Percentiles rank a stretch among this genome's conserved stretches.
These are phyloP conservation scores for Brasilioporus rufonigricans DNA, from an alignment of 768 basidiomycete species.

Conservation along the genomic window DNA sequence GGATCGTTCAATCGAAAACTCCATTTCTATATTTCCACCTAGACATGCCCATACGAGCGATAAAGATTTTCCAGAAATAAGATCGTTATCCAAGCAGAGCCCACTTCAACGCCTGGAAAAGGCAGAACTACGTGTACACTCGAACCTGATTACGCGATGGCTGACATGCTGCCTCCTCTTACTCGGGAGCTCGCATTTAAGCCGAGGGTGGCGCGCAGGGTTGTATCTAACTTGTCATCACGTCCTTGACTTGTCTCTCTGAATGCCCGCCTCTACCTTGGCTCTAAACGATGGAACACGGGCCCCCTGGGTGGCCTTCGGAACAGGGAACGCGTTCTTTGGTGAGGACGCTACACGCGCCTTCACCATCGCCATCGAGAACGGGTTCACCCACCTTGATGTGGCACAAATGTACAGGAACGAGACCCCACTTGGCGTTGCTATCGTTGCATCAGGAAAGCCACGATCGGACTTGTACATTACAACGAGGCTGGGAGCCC, in stretches of 20 bases:
- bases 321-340: conserved; percentile 56
- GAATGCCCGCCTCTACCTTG: conserved; percentile 33
- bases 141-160: no score
- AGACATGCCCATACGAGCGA: no score
- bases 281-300: conserved; percentile 53
- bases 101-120: no score
- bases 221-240: conserved; percentile 5
- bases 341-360: conserved; percentile 39
- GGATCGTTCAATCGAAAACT: no score
- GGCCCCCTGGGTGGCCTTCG: conserved; percentile 59
- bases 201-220: no score
- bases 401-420: conserved; percentile 59
- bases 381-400: conserved; percentile 59
- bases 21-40: no score
- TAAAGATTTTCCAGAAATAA: no score
- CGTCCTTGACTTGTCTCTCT: background rate
- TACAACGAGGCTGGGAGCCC: conserved; percentile 50
- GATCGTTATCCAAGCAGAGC: no score
- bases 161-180: no score
- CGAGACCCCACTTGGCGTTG: conserved; percentile 52
- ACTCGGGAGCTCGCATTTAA: no score
- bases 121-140: no score
- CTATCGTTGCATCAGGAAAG: conserved; percentile 48
- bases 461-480: conserved; percentile 58
- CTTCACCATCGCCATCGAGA: conserved; percentile 47